Conservation (phyloP, 768 basidiomycete species). For the Lentinula sp. region DNA sequence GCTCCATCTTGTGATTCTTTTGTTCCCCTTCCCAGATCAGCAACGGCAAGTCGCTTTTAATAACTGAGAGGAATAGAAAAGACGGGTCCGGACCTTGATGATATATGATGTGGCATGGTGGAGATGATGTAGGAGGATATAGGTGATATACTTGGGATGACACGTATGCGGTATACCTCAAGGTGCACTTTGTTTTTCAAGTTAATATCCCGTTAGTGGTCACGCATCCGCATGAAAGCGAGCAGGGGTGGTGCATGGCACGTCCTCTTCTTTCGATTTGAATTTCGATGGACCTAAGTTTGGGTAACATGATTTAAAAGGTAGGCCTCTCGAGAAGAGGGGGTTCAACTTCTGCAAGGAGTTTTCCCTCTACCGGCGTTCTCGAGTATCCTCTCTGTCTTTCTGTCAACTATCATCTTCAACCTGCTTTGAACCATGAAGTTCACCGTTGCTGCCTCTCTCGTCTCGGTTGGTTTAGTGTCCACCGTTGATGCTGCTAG, state of each 20-base stretch:
- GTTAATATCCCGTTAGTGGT: not conserved
- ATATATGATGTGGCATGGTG: too few relatives aligned
- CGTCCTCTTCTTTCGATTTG: not conserved
- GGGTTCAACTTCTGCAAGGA: not conserved
- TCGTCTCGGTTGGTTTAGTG: not conserved
- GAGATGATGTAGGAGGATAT: too few relatives aligned
- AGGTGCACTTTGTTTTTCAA: not conserved
- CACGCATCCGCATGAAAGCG: too few relatives aligned
- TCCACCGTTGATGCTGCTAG: slow-evolving; percentile 4
- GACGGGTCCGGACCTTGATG: too few relatives aligned
- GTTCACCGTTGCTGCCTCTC: not conserved
- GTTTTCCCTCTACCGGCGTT: too few relatives aligned
- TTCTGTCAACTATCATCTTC: not conserved
- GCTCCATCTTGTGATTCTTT: too few relatives aligned
- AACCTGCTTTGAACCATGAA: slow-evolving; percentile 1
- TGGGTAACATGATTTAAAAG: not conserved
- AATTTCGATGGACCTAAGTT: not conserved
- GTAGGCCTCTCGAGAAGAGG: not conserved
- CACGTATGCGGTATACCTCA: too few relatives aligned
- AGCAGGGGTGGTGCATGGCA: not conserved
- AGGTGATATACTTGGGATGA: too few relatives aligned
- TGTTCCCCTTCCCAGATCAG: too few relatives aligned
- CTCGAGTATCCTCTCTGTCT: not conserved
- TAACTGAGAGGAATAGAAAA: too few relatives aligned
- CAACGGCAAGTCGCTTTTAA: not conserved